A percentile compares a stretch with the other conserved stretches of the same genome.
These are phyloP conservation scores for Yamadazyma kanchanaburiensis DNA, from an alignment of 1,139 yeast species.

Conservation along the genomic window DNA sequence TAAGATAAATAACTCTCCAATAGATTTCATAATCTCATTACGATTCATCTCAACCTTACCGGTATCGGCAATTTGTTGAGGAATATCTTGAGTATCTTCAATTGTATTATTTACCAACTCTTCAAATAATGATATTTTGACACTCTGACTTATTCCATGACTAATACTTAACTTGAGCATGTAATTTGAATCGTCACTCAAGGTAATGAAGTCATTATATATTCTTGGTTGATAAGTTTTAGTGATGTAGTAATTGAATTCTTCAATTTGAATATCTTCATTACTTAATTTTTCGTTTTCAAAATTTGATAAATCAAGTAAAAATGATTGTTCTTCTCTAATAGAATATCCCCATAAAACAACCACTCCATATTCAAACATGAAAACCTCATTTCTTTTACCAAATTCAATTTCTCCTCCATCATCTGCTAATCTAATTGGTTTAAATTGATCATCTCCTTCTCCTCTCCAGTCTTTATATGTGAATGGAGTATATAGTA, in stretches of 20 bases:
- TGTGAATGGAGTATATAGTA: constrained; percentile 86
- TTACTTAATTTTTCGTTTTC: constrained; percentile 87
- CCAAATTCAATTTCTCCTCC: constrained; percentile 92
- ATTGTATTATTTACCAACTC: constrained; percentile 94
- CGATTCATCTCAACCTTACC: constrained; percentile 95
- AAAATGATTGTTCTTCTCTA: constrained; percentile 78
- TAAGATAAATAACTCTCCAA: constrained; percentile 89
- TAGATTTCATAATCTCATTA: constrained; percentile 92
- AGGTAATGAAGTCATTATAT: constrained; percentile 89
- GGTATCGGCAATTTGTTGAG: constrained; percentile 89
- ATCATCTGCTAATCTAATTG: constrained; percentile 80
- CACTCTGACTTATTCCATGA: constrained; percentile 90
- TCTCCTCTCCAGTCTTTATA: constrained; percentile 72
- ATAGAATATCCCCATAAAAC: constrained; percentile 93
- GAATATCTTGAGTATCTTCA: constrained; percentile 94
- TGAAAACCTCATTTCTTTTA: constrained; percentile 73
- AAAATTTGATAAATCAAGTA: constrained; percentile 79
- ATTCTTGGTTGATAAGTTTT: constrained; percentile 92
- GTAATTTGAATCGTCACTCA: constrained; percentile 86
- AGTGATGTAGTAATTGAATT: constrained; percentile 90
- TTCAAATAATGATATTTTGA: constrained; percentile 89
- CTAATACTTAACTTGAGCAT: constrained; percentile 87
- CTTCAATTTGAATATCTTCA: constrained; percentile 92
- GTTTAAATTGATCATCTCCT: constrained; percentile 28
- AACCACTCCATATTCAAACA: constrained; percentile 92